These are phyloP conservation scores for Fusarium udum DNA, from an alignment of 2,329 filamentous ascomycete genomes.

Conservation along the genomic window DNA sequence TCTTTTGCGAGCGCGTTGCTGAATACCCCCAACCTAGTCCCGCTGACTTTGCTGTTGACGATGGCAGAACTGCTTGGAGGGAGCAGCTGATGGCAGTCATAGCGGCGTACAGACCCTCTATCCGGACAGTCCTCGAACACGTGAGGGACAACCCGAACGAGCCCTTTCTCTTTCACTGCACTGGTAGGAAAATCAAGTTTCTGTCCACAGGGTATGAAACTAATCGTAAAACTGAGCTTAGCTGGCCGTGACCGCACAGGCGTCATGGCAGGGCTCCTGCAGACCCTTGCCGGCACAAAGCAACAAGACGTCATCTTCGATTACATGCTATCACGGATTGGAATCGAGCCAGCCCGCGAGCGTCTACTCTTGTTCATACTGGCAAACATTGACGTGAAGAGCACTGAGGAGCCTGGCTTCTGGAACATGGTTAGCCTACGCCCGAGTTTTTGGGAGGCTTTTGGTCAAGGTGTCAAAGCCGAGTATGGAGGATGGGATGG, in stretches of 20 bases:
- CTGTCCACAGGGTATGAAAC: background rate
- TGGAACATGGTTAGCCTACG: slow-evolving; percentile 57
- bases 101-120: slow-evolving; percentile 53
- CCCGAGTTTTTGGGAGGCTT: slow-evolving; percentile 56
- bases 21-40: slow-evolving; percentile 52
- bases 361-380: slow-evolving; percentile 56
- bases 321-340: slow-evolving; percentile 64
- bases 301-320: slow-evolving; percentile 56
- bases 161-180: slow-evolving; percentile 64
- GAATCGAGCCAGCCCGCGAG: slow-evolving; percentile 60
- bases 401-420: slow-evolving; percentile 58
- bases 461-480: slow-evolving; percentile 54
- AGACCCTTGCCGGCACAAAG: slow-evolving; percentile 59
- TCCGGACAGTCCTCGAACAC: slow-evolving; percentile 58
- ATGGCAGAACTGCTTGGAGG: slow-evolving; percentile 56
- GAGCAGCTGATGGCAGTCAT: slow-evolving; percentile 60
- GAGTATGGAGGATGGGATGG: slow-evolving; percentile 60
- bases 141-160: slow-evolving; percentile 57
- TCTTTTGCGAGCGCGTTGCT: slow-evolving; percentile 52
- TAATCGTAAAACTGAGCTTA: slow-evolving; percentile 35
- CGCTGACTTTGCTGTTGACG: slow-evolving; percentile 55
- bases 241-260: slow-evolving; percentile 66
- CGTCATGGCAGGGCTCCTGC: slow-evolving; percentile 60
- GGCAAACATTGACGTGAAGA: slow-evolving; percentile 48
- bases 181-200: slow-evolving; percentile 52